Conservation (phyloP, 306 rosid genomes). For the Quercus robur region DNA sequence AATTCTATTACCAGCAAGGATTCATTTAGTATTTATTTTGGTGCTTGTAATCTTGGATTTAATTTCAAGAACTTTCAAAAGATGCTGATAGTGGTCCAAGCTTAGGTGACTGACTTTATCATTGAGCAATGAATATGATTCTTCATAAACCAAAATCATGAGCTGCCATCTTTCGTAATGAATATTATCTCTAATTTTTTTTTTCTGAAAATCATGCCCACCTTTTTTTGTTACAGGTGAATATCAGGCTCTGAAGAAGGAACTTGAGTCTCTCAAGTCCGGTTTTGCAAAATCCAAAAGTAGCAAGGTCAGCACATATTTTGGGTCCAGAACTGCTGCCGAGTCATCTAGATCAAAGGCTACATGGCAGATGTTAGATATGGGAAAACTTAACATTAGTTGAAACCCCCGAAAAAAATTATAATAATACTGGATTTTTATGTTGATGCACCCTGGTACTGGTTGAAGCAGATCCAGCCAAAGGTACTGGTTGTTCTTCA, state of each 20-base stretch:
- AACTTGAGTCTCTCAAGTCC: constrained; percentile 21
- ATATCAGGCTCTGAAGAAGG: constrained; percentile 33
- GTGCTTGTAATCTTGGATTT: neutral
- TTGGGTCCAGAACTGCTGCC: constrained; percentile 16
- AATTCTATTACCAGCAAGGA: neutral
- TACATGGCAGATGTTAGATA: constrained; percentile 10
- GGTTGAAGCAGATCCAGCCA: neutral
- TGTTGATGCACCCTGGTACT: neutral
- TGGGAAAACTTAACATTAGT: constrained; percentile 15
- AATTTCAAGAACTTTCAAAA: neutral
- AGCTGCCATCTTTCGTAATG: neutral
- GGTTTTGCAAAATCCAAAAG: constrained; percentile 11
- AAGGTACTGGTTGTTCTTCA: neutral
- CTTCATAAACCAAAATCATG: neutral
- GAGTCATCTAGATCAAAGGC: constrained; percentile 15
- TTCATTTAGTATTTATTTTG: neutral
- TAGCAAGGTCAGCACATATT: constrained; percentile 12
- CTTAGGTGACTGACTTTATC: neutral
- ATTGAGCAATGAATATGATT: neutral
- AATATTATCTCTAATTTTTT: neutral
- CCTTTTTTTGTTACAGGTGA: constrained; percentile 23
- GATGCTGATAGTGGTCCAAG: neutral
- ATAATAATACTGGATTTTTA: constrained; percentile 1
- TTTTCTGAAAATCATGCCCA: neutral
- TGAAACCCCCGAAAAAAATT: neutral